Evolutionary conservation across 2,329 filamentous ascomycete genomes (phyloP).

Genomic region (Aspergillus spinulosporus): DNA sequence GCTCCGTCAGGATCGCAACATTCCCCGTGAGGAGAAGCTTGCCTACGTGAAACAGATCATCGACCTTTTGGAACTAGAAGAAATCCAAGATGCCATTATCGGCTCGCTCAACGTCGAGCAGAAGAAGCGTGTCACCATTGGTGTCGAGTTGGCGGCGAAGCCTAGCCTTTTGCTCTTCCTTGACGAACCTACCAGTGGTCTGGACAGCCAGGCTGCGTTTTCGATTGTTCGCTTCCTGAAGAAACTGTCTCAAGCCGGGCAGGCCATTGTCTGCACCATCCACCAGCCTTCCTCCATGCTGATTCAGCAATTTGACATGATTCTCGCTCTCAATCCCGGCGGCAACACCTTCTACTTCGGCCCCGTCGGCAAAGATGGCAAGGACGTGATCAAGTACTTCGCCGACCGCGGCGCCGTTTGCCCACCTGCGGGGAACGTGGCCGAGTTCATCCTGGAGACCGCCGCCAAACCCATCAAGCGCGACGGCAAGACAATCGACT

Average conservation of each 20-base stretch:
- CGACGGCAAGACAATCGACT: conserved; percentile 62
- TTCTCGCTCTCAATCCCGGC: conserved; percentile 67
- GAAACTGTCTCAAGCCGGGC: conserved; percentile 65
- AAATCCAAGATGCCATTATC: conserved; percentile 68
- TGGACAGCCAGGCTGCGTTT: conserved; percentile 69
- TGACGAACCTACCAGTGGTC: conserved; percentile 70
- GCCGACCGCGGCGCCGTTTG: conserved; percentile 65
- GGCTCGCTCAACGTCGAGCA: conserved; percentile 67
- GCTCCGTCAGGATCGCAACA: conserved; percentile 59
- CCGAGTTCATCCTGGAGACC: conserved; percentile 67
- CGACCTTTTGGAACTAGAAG: conserved; percentile 62
- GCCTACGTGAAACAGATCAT: conserved; percentile 68
- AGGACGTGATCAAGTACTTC: conserved; percentile 67
- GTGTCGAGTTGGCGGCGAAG: conserved; percentile 70
- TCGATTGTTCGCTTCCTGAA: conserved; percentile 68
- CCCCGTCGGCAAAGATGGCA: conserved; percentile 66
- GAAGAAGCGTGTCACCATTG: conserved; percentile 71
- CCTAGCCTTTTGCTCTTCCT: conserved; percentile 68
- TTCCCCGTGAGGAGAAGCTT: conserved; percentile 61
- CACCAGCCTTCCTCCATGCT: conserved; percentile 70
- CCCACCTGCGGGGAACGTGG: conserved; percentile 65
- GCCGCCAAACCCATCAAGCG: conserved; percentile 58
- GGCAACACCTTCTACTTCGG: conserved; percentile 75
- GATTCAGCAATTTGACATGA: conserved; percentile 72
- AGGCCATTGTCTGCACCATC: conserved; percentile 73